phyloP scores from a whole-genome alignment of 2,329 filamentous ascomycete species.

The Hypomyces rosellus region DNA sequence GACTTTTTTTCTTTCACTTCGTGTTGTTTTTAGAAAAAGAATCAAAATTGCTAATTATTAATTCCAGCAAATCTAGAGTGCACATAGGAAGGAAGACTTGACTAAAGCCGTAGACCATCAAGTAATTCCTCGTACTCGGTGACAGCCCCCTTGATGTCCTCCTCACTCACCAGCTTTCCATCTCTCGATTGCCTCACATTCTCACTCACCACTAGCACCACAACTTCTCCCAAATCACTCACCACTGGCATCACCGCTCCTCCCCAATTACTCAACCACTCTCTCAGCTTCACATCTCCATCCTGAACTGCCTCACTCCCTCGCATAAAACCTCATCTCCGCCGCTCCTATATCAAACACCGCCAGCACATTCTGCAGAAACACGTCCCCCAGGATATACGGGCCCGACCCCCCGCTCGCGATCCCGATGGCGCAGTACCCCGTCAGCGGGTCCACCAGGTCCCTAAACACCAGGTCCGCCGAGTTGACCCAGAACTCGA shows the following conservation, averaged over 20 bases:
- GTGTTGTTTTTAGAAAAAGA: no score
- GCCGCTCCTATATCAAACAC: conserved; percentile 42
- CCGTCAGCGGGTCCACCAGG: conserved; percentile 37
- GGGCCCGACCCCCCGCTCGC: conserved; percentile 38
- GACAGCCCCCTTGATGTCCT: no score
- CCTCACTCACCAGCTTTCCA: background rate
- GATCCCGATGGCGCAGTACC: conserved; percentile 43
- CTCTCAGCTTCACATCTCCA: background rate
- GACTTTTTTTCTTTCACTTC: no score
- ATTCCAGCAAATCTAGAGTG: no score
- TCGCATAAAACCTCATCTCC: conserved; percentile 39
- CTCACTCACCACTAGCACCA: background rate
- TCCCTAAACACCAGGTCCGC: conserved; percentile 41
- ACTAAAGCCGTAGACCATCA: no score
- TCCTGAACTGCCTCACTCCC: conserved; percentile 4
- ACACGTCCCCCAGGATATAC: conserved; percentile 44
- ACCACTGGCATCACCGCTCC: background rate
- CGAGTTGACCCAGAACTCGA: conserved; percentile 42
- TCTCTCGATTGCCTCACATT: background rate
- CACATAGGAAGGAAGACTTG: no score
- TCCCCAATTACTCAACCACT: background rate
- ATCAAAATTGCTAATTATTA: no score
- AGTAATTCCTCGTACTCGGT: no score
- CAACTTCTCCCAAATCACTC: no score
- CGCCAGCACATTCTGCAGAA: conserved; percentile 44